Evolutionary conservation across 352 stramenopile genomes (phyloP), one percentile per base, ranked within the genome.

Genomic region (Phytophthora sp.): DNA sequence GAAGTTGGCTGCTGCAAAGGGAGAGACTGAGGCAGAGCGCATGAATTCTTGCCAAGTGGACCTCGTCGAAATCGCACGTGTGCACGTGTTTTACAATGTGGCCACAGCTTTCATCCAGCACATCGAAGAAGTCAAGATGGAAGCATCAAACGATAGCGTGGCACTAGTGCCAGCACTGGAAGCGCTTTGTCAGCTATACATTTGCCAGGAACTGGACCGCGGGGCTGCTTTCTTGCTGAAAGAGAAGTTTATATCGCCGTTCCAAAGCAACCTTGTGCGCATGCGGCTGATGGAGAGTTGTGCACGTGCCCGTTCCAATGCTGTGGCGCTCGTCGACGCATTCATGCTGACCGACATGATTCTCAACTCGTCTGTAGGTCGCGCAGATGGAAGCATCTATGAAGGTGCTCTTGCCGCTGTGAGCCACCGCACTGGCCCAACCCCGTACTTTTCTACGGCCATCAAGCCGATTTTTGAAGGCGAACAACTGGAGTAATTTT

Each of bases 61-160:
- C 10, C 69, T 91, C 9, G 68, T 95, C 21, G 84, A 92, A 50
- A 66, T 79, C 3, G 81, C 83, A 13, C 81, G 83, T 21, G 79
- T 91, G 0, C 83, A 92, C 46, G 83, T 91, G 21, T 93, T 92
- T 66, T 88, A 88, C 59, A 88, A 84, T 20, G 84, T 89, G 10
- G 80, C 88, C 4, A 56, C 58, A 20, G 71, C 81, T 26, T 89
- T 91, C 54, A 58, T 91, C 17, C 34, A 85, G 27, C 64, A 88
- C 18, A 62, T 90, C 11, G 58, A 84, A 53, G 58, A 86, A 63
- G 48, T 84, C 32, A 70, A 78, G 52, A 61, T 37, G n/a, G 32
- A 59, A 8, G 7, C 51, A 12, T 55, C 38, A 46, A 21, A 26
- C 38, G 24, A 61, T 21, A 57, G 12, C 17, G 31, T 54, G 7